Conservation (phyloP, 1,139 yeast species). For the Geotrichum klebahnii region DNA sequence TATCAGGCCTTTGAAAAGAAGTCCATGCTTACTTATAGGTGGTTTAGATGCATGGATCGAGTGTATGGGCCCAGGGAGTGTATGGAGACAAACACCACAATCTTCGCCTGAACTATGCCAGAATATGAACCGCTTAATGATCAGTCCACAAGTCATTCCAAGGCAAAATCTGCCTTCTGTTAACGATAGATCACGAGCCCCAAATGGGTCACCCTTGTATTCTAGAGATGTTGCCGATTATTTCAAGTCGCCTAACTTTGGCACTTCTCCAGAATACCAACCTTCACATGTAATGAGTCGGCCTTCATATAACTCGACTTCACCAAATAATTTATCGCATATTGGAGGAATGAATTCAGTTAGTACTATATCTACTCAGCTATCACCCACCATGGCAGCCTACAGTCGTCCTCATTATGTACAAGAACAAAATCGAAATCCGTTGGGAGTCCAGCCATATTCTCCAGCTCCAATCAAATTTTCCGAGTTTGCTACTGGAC, state of each 20-base stretch:
- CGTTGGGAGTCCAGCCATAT: background rate
- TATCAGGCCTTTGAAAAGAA: slow-evolving; percentile 47
- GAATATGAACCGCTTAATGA: background rate
- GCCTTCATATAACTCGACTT: background rate
- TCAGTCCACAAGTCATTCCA: background rate
- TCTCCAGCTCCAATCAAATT: slow-evolving; percentile 4
- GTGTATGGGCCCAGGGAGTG: slow-evolving; percentile 26
- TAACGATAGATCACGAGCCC: too few species aligned
- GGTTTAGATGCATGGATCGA: slow-evolving; percentile 50
- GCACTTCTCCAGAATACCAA: slow-evolving; percentile 5
- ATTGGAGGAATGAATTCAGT: too few species aligned
- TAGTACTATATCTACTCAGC: too few species aligned
- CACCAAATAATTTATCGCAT: too few species aligned
- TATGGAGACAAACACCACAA: slow-evolving; percentile 21
- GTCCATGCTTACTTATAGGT: slow-evolving; percentile 57
- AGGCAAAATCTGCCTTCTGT: background rate
- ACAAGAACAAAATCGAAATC: background rate
- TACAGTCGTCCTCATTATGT: background rate
- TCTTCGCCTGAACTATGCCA: slow-evolving; percentile 20
- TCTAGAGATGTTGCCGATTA: background rate
- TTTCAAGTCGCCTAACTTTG: background rate
- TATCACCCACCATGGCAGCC: too few species aligned
- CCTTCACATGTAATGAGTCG: background rate
- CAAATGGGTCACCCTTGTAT: background rate
- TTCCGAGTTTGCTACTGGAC: slow-evolving; percentile 48